Conservation (phyloP, 192 early-diverging fungal genomes). For the Mycoemilia scoparia region DNA sequence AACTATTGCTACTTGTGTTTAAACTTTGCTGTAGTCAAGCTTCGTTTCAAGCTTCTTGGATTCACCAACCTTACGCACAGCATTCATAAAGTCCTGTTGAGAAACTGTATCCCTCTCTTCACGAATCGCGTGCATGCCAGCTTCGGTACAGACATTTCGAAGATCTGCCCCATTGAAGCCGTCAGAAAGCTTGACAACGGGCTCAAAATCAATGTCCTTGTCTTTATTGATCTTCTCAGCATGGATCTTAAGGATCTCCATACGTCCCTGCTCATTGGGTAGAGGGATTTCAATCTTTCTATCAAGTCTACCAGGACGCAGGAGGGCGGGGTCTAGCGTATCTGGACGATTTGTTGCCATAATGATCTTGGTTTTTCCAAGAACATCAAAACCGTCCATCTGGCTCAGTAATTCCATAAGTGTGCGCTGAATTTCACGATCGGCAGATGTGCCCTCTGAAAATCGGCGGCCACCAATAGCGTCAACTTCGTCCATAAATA, state of each 20-base stretch:
- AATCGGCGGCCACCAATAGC: slow-evolving; percentile 97
- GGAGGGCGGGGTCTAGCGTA: slow-evolving; percentile 92
- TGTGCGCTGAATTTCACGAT: slow-evolving; percentile 98
- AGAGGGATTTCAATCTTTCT: slow-evolving; percentile 99
- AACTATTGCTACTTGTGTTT: too few species aligned
- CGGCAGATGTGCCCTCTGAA: slow-evolving; percentile 97
- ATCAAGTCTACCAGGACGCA: slow-evolving; percentile 90
- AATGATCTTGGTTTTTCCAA: slow-evolving; percentile 96
- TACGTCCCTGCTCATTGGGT: slow-evolving; percentile 92
- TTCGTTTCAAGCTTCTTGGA: slow-evolving; percentile 90
- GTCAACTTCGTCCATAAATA: slow-evolving; percentile 99
- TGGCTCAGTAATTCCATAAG: slow-evolving; percentile 98
- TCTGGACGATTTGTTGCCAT: slow-evolving; percentile 99
- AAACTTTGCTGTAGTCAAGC: slow-evolving; percentile 75
- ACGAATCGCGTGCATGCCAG: slow-evolving; percentile 99
- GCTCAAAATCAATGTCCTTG: slow-evolving; percentile 96
- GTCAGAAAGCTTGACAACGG: slow-evolving; percentile 92
- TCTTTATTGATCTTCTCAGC: slow-evolving; percentile 84
- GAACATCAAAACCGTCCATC: slow-evolving; percentile 99
- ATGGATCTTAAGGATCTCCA: slow-evolving; percentile 97
- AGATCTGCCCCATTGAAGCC: slow-evolving; percentile 98
- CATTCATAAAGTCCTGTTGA: slow-evolving; percentile 99
- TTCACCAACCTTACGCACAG: slow-evolving; percentile 93
- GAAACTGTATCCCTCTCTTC: slow-evolving; percentile 93
- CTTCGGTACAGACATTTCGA: slow-evolving; percentile 98